Evolutionary conservation across 441 rosid species (phyloP).

Genomic region (Iberis amara): DNA sequence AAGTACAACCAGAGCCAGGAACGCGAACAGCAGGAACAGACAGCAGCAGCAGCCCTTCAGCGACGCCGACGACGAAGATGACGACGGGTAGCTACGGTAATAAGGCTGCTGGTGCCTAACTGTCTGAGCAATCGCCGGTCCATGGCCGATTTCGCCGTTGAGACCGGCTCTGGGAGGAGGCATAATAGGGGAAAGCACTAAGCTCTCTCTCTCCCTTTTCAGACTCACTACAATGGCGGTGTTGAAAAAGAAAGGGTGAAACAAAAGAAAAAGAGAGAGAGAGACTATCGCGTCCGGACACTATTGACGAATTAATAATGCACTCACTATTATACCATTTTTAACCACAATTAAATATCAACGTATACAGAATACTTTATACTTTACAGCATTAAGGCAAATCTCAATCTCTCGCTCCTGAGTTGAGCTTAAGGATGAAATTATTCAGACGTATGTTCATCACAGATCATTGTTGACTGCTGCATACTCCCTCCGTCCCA

Average conservation of each 20-base stretch:
- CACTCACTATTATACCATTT: constrained; percentile 2
- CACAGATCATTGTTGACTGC: background rate
- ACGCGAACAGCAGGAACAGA: constrained; percentile 76
- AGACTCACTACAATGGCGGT: constrained; percentile 26
- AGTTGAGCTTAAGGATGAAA: background rate
- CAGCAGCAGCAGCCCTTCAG: constrained; percentile 96
- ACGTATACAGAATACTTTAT: background rate
- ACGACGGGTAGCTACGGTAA: constrained; percentile 47
- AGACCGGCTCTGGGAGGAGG: constrained; percentile 20
- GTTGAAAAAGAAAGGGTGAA: background rate
- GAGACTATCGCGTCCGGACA: constrained; percentile 25
- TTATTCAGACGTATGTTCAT: background rate
- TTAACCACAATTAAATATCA: constrained; percentile 20
- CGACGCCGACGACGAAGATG: constrained; percentile 67
- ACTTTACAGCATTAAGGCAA: background rate
- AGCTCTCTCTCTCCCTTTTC: constrained; percentile 27
- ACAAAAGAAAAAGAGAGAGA: constrained; percentile 3
- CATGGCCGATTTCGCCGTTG: constrained; percentile 24
- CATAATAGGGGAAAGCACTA: constrained; percentile 19
- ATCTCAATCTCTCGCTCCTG: background rate
- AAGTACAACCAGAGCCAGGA: constrained; percentile 60
- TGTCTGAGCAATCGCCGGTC: constrained; percentile 25
- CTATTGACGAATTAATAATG: constrained; percentile 22
- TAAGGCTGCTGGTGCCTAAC: constrained; percentile 38
- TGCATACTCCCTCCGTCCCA: too few species aligned